A percentile compares a stretch with the other conserved stretches of the same genome.
Conservation (phyloP, 441 rosid genomes). For the Pelargonium cotyledonis region DNA sequence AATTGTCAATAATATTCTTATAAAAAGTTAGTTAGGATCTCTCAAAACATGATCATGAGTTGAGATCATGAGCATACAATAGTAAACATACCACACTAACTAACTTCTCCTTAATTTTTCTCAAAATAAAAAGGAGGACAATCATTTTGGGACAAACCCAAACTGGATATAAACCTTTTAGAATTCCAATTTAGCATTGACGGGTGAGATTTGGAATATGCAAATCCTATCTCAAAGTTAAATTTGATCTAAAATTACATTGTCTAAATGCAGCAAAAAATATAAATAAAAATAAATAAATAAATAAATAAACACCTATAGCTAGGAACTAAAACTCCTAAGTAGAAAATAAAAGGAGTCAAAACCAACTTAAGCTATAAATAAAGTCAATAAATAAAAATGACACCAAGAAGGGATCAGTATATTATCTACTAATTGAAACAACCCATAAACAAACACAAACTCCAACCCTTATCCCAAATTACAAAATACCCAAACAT, state of each 20-base stretch:
- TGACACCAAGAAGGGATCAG: neutral
- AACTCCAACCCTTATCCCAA: neutral
- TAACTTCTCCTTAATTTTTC: too few species aligned
- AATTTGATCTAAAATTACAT: neutral
- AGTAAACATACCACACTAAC: too few species aligned
- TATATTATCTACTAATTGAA: neutral
- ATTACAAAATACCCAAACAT: neutral
- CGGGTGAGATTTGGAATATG: neutral
- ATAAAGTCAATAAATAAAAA: neutral
- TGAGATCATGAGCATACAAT: too few species aligned
- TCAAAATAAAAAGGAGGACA: too few species aligned
- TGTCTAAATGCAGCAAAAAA: neutral
- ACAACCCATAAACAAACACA: neutral
- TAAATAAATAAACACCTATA: too few species aligned
- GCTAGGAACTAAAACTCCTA: neutral
- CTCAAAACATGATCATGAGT: too few species aligned
- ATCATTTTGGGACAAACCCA: too few species aligned
- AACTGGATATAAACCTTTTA: too few species aligned
- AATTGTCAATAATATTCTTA: too few species aligned
- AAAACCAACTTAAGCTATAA: neutral
- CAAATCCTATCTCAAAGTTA: too few species aligned
- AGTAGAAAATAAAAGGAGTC: neutral
- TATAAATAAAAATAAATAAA: neutral
- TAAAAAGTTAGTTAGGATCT: too few species aligned
- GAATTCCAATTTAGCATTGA: neutral